phyloP scores from a whole-genome alignment of 805 yeast species.

The Wickerhamomyces mucosus region DNA sequence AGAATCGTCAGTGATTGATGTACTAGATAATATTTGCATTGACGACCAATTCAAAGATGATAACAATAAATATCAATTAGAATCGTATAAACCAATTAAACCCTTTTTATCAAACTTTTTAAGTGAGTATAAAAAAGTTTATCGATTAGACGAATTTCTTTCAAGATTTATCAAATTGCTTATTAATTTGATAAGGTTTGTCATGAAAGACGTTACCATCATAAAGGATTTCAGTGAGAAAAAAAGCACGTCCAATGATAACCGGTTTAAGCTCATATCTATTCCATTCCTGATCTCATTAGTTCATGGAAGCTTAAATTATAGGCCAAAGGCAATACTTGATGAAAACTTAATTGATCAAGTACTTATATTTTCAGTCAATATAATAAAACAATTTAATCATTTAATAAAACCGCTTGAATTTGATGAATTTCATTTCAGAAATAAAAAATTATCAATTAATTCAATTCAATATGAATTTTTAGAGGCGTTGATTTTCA shows the following conservation, averaged over 20 bases:
- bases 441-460: slow-evolving; percentile 14
- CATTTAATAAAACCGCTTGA: slow-evolving; percentile 13
- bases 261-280: slow-evolving; percentile 19
- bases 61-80: too few species aligned
- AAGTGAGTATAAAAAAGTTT: slow-evolving; percentile 29
- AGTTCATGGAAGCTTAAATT: slow-evolving; percentile 43
- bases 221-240: not conserved
- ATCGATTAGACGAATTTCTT: slow-evolving; percentile 41
- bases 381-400: slow-evolving; percentile 1
- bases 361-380: slow-evolving; percentile 23
- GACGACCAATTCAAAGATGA: slow-evolving; percentile 3
- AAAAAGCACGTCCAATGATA: not conserved
- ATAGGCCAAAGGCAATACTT: slow-evolving; percentile 54
- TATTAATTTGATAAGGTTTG: slow-evolving; percentile 19
- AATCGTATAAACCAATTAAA: too few species aligned
- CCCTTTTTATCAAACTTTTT: slow-evolving; percentile 31
- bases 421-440: slow-evolving; percentile 14
- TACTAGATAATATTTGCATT: slow-evolving; percentile 22
- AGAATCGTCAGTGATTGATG: slow-evolving; percentile 22
- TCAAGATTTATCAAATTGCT: slow-evolving; percentile 30
- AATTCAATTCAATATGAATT: slow-evolving; percentile 35
- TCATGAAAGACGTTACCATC: not conserved
- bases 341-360: not conserved
- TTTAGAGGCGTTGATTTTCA: slow-evolving; percentile 40
- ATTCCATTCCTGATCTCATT: slow-evolving; percentile 56